Evolutionary conservation across 164 flowering plant genomes (phyloP), one percentile per base, ranked within the genome.

Genomic region (Protea cynaroides): DNA sequence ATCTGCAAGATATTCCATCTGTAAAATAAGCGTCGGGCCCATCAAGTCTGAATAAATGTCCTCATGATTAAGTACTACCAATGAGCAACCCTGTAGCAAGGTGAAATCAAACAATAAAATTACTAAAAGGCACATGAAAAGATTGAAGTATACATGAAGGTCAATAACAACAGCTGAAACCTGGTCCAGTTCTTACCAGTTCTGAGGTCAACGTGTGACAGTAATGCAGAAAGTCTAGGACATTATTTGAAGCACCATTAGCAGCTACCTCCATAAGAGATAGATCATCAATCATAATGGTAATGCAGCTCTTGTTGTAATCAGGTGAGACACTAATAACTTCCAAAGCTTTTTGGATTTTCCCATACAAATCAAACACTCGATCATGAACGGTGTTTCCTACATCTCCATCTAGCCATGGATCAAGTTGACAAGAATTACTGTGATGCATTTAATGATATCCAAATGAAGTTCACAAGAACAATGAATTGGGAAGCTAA

Each of bases 191-290:
- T 47, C 92, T 83, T 76, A 91, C 99, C 69, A 65, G 69, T 80
- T 85, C 90, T 46, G 88, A 78, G 50, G 88, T 84, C 67, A 94
- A 78, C 14, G 96, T 81, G 73, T 69, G 84, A 73, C 90, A 94
- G 62, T 94, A 94, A 79, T 84, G 99, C 76, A 94, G 76, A 72
- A 94, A 92, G 74, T 87, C 81, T 47, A 85, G 58, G 64, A 86
- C 90, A 66, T 76, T 71, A 67, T 75, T 75, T 52, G 82, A 67
- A 59, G 74, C 73, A 25, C 96, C 96, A 63, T 78, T 75, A 55
- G 92, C 83, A 68, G 84, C 92, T 63, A 89, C 85, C 76, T 94
- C 97, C 82, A 92, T 37, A 21, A 88, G 83, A 74, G 96, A 88
- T 19, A 90, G 47, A 74, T 92, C 97, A 79, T 94, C 97, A 19